Percentiles rank a stretch among this genome's conserved stretches.
These are phyloP conservation scores for Phaeosphaeria sp. DNA, from an alignment of 2,329 filamentous ascomycete genomes.

Conservation along the genomic window DNA sequence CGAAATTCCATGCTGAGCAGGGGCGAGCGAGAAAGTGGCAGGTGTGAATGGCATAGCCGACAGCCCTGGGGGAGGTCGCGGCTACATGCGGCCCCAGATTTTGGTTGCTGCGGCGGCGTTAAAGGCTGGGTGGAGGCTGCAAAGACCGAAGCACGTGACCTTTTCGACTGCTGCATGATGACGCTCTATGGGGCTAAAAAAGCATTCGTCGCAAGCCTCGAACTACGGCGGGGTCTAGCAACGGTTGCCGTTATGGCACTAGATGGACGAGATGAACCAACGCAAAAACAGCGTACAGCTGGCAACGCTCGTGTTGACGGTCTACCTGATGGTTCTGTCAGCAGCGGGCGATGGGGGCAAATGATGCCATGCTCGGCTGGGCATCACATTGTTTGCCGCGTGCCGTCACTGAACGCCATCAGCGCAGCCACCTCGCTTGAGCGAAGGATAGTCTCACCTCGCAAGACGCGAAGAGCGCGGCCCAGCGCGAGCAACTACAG, in stretches of 20 bases:
- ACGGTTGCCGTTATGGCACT: not conserved
- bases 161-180: slow-evolving; percentile 15
- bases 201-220: slow-evolving; percentile 3
- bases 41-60: slow-evolving; percentile 15
- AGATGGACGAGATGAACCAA: not conserved
- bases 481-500: not conserved
- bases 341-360: not conserved
- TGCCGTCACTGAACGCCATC: not conserved
- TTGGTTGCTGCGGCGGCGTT: slow-evolving; percentile 12
- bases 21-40: slow-evolving; percentile 2
- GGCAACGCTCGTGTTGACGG: not conserved
- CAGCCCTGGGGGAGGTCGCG: too few species aligned
- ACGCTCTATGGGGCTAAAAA: slow-evolving; percentile 3
- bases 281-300: not conserved
- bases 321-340: not conserved
- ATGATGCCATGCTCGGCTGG: slow-evolving; percentile 1
- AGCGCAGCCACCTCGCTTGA: not conserved
- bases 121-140: too few species aligned
- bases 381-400: not conserved
- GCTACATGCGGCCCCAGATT: slow-evolving; percentile 28
- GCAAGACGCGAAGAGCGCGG: not conserved
- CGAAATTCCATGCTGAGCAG: slow-evolving; percentile 11
- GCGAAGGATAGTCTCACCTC: not conserved
- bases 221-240: slow-evolving; percentile 4
- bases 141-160: slow-evolving; percentile 3